Base-by-base conservation (phyloP, 345 rosid species). In the Hypericum androsaemum region DNA sequence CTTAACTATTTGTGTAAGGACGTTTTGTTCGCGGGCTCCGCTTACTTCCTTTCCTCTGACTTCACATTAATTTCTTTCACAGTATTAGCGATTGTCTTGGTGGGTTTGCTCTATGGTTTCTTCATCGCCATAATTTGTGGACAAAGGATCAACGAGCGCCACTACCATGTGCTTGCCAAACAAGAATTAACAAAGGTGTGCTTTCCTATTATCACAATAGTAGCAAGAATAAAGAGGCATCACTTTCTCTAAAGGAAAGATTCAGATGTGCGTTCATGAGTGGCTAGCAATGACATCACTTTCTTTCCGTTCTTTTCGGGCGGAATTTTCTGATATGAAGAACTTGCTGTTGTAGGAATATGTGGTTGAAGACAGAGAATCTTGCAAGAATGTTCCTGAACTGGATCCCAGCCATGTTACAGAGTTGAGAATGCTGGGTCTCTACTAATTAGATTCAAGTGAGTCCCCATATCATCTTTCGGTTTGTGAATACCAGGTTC, bases 81-180 rank as follows among this genome's bases (percentile, higher is more conserved):
- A 94, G 97, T 78, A 64, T 72, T 94, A 69, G 95, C 95, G 53
- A 88, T 94, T 69, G 67, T 94, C 52, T 71, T 94, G 82, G 99
- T 94, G 75, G 99, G 99, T 66, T 64, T 94, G 67, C 90, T 94
- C 53, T 94, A 94, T 43, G 99, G 95, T 47, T 88, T 88, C 74
- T 88, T 94, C 77, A 94, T 94, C 35, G 97, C 97, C 55, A 94
- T 94, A 59, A 94, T 94, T 71, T 94, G 99, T 66, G 99, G 99
- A 53, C 99, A 94, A 70, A 78, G 80, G 84, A 94, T 94, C 57
- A 89, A 71, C 59, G 99, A 94, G 67, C 84, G 99, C 17, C 99
- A 94, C 58, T 88, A 94, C 64, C 99, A 94, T 44, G 80, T 94
- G 64, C 97, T 94, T 43, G 99, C 95, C 58, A 94, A 88, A 64